Base-by-base conservation (phyloP, 1,284 basidiomycete species). In the Fistulinella cinereoalba region DNA sequence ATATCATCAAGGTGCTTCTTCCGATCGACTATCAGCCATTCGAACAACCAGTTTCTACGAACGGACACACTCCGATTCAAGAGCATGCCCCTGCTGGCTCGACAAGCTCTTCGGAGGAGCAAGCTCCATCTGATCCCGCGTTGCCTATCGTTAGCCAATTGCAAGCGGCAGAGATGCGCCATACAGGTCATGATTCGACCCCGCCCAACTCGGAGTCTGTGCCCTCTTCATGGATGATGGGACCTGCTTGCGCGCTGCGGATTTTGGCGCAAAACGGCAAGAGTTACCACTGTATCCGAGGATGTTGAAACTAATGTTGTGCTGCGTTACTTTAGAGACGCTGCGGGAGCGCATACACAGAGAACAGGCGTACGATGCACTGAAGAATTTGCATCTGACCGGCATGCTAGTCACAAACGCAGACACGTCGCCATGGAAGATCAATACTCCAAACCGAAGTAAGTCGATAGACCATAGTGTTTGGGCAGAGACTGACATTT, bases 1-100 rank as follows among this genome's bases (percentile, higher is more conserved):
- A 50, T 10, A 56, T 60, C 1, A 25, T 64, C 5, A 31, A 39
- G 22, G 58, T 60, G 50, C 57, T 60, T 32, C 9, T 9, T n/a
- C 18, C 8, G 32, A 29, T 13, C 28, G 28, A 29, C 12, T 15
- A 15, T 29, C 28, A 13, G n/a, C 11, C 28, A 29, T n/a, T 47
- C 62, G 4, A 52, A 52, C 0, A 22, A 40, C 0, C 36, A 32
- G 25, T 12, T 27, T 27, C 25, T 27, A 27, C 25, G 7, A 27
- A 27, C 25, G 25, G 25, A 12, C 12, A n/a, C n/a, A n/a, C n/a
- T n/a, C n/a, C n/a, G n/a, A n/a, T n/a, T n/a, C n/a, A n/a, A n/a
- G n/a, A n/a, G n/a, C n/a, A n/a, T n/a, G n/a, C n/a, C n/a, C n/a
- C n/a, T n/a, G n/a, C n/a, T n/a, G n/a, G n/a, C n/a, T n/a, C n/a